Evolutionary conservation across 1,284 basidiomycete genomes (phyloP), one percentile per base, ranked within the genome.

Genomic region (Amylostereum areolatum): DNA sequence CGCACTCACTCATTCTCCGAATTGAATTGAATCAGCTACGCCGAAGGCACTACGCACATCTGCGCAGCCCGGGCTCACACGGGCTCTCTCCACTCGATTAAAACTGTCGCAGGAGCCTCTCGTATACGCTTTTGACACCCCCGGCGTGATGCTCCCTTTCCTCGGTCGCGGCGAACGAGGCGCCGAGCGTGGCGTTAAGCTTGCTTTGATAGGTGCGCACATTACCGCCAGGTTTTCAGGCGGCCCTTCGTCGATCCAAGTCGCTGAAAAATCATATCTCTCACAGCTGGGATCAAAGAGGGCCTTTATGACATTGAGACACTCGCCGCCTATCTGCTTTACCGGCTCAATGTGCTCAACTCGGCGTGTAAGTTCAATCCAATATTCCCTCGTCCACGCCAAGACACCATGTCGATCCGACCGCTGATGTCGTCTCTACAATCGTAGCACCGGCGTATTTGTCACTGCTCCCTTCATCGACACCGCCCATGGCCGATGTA

Each of bases 131-230:
- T 95, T 89, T 63, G 96, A 99, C 71, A 89, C 92, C 4, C 97
- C 96, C 0, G 97, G 96, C 1, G 90, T 98, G 36, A 98, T 99
- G 95, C 75, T 97, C 32, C 93, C 95, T 3, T 98, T 89, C 68
- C 78, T 98, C n/a, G 96, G 96, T 1, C 80, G 76, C 49, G 93
- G 93, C 1, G 75, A 80, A 43, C 72, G 74, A 52, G 96, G 93
- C 27, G 86, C 92, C 42, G 96, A 99, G 66, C 77, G 90, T 54
- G 96, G 92, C 4, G 75, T 97, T 49, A 97, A 97, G 69, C 80
- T 98, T 28, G 94, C 93, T 37, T 71, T 98, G 50, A 96, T 96
- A 39, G 89, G 94, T 93, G 51, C 52, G 75, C 64, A 8, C 32
- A 32, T 49, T 37, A 24, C 34, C 45, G 42, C 31, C 44, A 29